phyloP scores from a whole-genome alignment of 1,284 basidiomycete species.

The Marasmius tenuissimus region DNA sequence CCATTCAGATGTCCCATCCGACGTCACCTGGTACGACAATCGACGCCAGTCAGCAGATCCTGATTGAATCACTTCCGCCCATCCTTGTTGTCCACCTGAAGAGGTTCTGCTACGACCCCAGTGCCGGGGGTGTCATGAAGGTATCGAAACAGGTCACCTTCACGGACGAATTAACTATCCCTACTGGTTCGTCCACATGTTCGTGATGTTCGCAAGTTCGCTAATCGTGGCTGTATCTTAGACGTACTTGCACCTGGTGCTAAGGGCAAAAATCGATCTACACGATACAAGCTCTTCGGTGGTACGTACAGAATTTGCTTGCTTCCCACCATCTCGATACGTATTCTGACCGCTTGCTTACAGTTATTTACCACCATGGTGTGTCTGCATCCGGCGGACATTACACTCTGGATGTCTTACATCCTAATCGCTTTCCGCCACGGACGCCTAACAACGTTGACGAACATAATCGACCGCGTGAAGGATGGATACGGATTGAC shows the following conservation, averaged over 20 bases:
- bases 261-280: conserved; percentile 45
- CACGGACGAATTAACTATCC: conserved; percentile 76
- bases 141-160: conserved; percentile 83
- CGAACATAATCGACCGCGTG: conserved; percentile 30
- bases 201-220: neutral
- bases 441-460: conserved; percentile 10
- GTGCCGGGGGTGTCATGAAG: conserved; percentile 81
- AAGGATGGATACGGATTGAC: conserved; percentile 91
- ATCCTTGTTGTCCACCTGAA: conserved; percentile 93
- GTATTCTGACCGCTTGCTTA: neutral
- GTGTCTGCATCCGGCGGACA: conserved; percentile 90
- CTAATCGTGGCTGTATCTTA: conserved; percentile 20
- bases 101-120: conserved; percentile 87
- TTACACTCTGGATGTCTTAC: conserved; percentile 91
- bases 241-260: conserved; percentile 66
- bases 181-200: conserved; percentile 48
- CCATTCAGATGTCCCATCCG: conserved; percentile 72
- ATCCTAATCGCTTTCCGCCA: conserved; percentile 64
- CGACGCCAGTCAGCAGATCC: conserved; percentile 87
- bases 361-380: conserved; percentile 95
- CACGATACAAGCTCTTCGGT: conserved; percentile 85
- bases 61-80: conserved; percentile 84
- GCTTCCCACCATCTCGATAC: neutral
- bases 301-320: conserved; percentile 49
- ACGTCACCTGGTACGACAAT: conserved; percentile 60